A percentile compares a stretch with the other conserved stretches of the same genome.
phyloP scores from a whole-genome alignment of 805 yeast genomes.

The Pachysolen tannophilus region DNA sequence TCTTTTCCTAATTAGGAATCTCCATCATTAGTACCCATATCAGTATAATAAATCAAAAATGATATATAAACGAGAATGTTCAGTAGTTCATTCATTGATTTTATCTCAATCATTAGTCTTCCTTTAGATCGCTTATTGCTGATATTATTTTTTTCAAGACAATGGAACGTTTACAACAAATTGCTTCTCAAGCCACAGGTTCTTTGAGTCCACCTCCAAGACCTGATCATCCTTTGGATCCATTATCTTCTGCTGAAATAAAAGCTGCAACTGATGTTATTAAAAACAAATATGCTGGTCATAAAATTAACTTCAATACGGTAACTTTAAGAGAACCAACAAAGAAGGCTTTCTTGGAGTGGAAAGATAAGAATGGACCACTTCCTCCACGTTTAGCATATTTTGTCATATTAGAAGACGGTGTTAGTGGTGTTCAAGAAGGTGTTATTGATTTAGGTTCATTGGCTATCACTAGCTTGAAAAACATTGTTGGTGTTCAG shows the following conservation, averaged over 20 bases:
- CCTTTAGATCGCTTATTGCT: too few species aligned
- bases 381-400: conserved; percentile 63
- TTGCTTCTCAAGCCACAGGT: conserved; percentile 54
- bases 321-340: conserved; percentile 66
- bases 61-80: too few species aligned
- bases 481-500: conserved; percentile 52
- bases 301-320: conserved; percentile 50
- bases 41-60: too few species aligned
- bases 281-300: conserved; percentile 38
- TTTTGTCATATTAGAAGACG: conserved; percentile 53
- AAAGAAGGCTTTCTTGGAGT: conserved; percentile 51
- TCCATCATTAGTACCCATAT: too few species aligned
- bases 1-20: too few species aligned
- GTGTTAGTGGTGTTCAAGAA: conserved; percentile 57
- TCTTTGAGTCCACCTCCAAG: conserved; percentile 43
- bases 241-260: conserved; percentile 58
- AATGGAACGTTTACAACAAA: conserved; percentile 62
- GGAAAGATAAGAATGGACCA: conserved; percentile 58
- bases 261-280: conserved; percentile 46
- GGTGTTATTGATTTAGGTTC: conserved; percentile 57
- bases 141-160: too few species aligned
- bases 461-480: conserved; percentile 36
- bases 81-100: too few species aligned
- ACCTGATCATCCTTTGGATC: conserved; percentile 66
- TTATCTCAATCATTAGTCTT: too few species aligned